Base-by-base conservation (phyloP, 2,329 filamentous ascomycete species). In the Xylaria sp. region DNA sequence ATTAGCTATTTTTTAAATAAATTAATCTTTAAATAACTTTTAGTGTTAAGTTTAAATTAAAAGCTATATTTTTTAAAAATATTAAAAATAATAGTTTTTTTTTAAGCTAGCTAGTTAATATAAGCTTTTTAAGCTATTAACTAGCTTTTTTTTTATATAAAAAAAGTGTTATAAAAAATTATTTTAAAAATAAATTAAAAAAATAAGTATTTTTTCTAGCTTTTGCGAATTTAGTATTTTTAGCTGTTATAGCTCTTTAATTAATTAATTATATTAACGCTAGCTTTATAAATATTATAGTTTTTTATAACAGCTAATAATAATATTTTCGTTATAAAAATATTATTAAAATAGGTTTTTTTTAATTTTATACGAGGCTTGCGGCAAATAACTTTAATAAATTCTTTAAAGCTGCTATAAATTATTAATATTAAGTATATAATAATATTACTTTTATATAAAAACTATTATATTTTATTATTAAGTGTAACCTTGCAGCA, bases 361-460 rank as follows among this genome's bases (percentile, higher is more conserved):
- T 1, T 20, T 32, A 15, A 12, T 9, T 46, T 55, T 34, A 9
- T 62, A n/a, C 23, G 2, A n/a, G 23, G 48, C 13, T 32, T 52
- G 5, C 28, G 13, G n/a, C 13, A n/a, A 15, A 2, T n/a, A 25
- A 18, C 34, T 15, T 20, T 41, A 13, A 41, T 41, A 13, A 41
- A 13, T 0, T n/a, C 18, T 63, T 63, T 63, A 46, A 13, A 20
- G 18, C 39, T 55, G 7, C 34, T 20, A 63, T 46, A 63, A 15
- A 55, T 9, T 34, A n/a, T 63, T 55, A 55, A 63, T 34, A 46
- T 13, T 46, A 63, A 55, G 2, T 23, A 20, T 9, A 50, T 34
- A 37, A 2, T 3, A 60, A 60, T 23, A 10, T 60, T 60, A 20
- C 10, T 23, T 60, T 60, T 60, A 60, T 60, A 60, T 60, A 60